Evolutionary conservation across 2,329 filamentous ascomycete species (phyloP).

Genomic region (Westerdykella aurantiaca): DNA sequence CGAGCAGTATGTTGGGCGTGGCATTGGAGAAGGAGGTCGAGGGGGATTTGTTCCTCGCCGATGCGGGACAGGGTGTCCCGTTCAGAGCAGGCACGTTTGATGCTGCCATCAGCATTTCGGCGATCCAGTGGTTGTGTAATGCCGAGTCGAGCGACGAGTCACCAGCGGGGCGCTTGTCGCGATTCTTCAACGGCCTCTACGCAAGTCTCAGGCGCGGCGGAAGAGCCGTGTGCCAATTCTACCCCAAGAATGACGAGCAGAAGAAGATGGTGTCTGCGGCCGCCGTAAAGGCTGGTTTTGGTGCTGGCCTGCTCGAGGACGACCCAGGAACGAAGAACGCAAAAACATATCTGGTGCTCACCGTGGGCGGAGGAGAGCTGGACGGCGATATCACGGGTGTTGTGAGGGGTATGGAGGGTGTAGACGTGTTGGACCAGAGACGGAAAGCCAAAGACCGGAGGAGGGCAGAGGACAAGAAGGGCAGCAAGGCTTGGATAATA

Average conservation of each 20-base stretch:
- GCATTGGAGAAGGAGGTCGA: conserved; percentile 88
- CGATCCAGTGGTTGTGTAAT: conserved; percentile 98
- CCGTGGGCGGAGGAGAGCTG: conserved; percentile 67
- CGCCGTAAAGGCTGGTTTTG: conserved; percentile 89
- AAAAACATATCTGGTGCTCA: conserved; percentile 93
- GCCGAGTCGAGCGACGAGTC: conserved; percentile 83
- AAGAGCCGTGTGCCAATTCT: conserved; percentile 92
- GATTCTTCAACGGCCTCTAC: conserved; percentile 93
- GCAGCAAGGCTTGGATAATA: conserved; percentile 76
- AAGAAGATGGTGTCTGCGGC: conserved; percentile 86
- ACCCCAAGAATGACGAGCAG: conserved; percentile 91
- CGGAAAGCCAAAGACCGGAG: conserved; percentile 49
- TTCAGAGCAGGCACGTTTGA: conserved; percentile 92
- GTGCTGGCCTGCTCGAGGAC: conserved; percentile 89
- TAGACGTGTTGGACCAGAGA: conserved; percentile 61
- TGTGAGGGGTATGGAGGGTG: conserved; percentile 80
- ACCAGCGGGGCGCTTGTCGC: conserved; percentile 66
- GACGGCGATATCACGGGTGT: conserved; percentile 78
- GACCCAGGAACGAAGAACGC: conserved; percentile 93
- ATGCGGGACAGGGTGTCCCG: conserved; percentile 92
- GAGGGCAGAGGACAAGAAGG: conserved; percentile 63
- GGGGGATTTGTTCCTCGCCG: conserved; percentile 86
- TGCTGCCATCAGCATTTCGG: conserved; percentile 88
- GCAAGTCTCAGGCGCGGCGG: conserved; percentile 76
- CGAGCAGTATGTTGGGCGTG: conserved; percentile 91